Base-by-base conservation (phyloP, 2,329 filamentous ascomycete genomes). In the Lasiodiplodia gonubiensis region DNA sequence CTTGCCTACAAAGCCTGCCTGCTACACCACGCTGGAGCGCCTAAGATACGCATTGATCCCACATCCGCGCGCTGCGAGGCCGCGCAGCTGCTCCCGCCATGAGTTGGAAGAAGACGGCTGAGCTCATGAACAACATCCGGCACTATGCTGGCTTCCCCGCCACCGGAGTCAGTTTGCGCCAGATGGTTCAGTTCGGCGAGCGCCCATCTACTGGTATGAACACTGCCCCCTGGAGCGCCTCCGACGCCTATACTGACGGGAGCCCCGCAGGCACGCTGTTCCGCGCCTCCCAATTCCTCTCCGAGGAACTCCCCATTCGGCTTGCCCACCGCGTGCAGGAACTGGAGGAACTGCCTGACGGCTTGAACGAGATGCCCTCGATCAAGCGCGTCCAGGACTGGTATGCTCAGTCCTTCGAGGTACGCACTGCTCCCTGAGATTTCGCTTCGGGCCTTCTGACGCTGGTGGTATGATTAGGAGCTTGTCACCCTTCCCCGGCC, bases 331-430 rank as follows among this genome's bases (percentile, higher is more conserved):
- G 95, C 71, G 95, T 99, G 68, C 92, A 97, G 80, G 95, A 99
- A 83, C 88, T 99, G 68, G 89, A 91, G 70, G 92, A 93, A 75
- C 85, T 99, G 2, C 95, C 95, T 42, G 95, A 99, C 86, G 95
- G 95, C 67, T 87, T 99, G 70, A 97, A 93, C 78, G 94, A 98
- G 73, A 98, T 99, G 95, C 92, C 94, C 48, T 98, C 95, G 12
- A 97, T 99, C 72, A 90, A 90, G 79, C 93, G 90, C 76, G 95
- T 99, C 72, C 91, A 94, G 79, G 94, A 98, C 76, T 99, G 95
- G 95, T 99, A 99, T 80, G 95, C 94, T 71, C 95, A 99, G 83
- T 99, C 95, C 63, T 99, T 99, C 76, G 95, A 99, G 89, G 94
- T 97, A 87, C 74, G 86, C 78, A 55, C 16, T 33, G 53, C n/a